phyloP scores from a whole-genome alignment of 192 early-diverging fungal genomes.

The Podila verticillata region DNA sequence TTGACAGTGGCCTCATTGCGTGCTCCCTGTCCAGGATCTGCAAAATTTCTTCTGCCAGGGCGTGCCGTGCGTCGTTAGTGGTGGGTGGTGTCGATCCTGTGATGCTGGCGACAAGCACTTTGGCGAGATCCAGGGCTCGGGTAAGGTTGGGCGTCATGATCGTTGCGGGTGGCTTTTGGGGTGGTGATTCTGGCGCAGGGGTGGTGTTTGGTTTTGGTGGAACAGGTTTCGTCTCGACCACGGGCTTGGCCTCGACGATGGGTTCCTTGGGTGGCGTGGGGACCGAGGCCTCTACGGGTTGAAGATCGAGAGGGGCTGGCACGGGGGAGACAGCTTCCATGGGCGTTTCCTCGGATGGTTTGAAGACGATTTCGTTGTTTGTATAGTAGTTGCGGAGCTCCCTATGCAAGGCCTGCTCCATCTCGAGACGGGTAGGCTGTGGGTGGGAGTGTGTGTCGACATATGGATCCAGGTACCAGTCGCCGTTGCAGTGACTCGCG shows the following conservation, averaged over 20 bases:
- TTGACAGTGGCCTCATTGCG: background rate
- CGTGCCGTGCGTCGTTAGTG: background rate
- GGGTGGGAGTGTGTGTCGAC: conserved; percentile 4
- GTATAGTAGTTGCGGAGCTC: background rate
- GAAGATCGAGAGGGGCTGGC: background rate
- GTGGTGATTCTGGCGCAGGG: background rate
- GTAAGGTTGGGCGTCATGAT: background rate
- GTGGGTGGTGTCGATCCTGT: conserved; percentile 2
- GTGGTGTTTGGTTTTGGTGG: background rate
- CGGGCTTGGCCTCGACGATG: background rate
- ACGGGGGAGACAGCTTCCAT: background rate
- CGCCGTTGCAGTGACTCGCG: conserved; percentile 2
- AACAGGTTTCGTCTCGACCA: background rate
- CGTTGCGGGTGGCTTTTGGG: background rate
- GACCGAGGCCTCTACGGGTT: background rate
- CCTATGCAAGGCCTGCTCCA: background rate
- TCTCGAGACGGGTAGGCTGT: conserved; percentile 1
- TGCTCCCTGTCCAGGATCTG: background rate
- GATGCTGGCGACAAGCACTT: background rate
- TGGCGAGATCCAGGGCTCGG: background rate
- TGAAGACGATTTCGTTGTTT: background rate
- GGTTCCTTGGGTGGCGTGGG: conserved; percentile 1
- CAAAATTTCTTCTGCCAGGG: background rate
- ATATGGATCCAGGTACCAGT: background rate
- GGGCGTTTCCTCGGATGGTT: background rate